A percentile compares a stretch with the other conserved stretches of the same genome.
Conservation (phyloP, 2,329 filamentous ascomycete species). For the Colletotrichum karsti region DNA sequence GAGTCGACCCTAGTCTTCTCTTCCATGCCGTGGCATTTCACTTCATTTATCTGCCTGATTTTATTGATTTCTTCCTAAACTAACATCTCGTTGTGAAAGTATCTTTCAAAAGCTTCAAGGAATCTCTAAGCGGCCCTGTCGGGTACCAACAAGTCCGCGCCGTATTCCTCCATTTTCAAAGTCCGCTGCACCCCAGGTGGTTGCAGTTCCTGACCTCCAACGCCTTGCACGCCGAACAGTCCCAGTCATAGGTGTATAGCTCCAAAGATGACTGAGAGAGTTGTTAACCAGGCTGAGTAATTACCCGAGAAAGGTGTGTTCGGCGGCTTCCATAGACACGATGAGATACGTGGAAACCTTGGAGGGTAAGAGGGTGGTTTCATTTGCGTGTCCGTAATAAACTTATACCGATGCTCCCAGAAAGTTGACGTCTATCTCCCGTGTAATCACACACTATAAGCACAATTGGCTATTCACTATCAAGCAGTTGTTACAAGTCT, state of each 20-base stretch:
- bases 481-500: background rate
- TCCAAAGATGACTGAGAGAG: background rate
- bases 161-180: slow-evolving; percentile 26
- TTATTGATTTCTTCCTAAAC: fast-evolving
- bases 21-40: background rate
- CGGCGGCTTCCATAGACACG: background rate
- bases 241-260: background rate
- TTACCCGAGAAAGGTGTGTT: background rate
- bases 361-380: fast-evolving
- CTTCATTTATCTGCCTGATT: background rate
- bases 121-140: background rate
- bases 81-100: background rate
- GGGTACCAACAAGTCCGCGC: slow-evolving; percentile 12
- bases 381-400: background rate
- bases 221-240: background rate
- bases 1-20: background rate
- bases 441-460: background rate
- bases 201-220: slow-evolving; percentile 27
- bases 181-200: slow-evolving; percentile 30
- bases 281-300: background rate
- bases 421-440: background rate
- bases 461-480: background rate
- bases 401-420: background rate
- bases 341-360: background rate
- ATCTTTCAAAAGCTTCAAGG: background rate